These are phyloP conservation scores for Ustilago tritici DNA, from an alignment of 1,284 basidiomycete species.

Conservation along the genomic window DNA sequence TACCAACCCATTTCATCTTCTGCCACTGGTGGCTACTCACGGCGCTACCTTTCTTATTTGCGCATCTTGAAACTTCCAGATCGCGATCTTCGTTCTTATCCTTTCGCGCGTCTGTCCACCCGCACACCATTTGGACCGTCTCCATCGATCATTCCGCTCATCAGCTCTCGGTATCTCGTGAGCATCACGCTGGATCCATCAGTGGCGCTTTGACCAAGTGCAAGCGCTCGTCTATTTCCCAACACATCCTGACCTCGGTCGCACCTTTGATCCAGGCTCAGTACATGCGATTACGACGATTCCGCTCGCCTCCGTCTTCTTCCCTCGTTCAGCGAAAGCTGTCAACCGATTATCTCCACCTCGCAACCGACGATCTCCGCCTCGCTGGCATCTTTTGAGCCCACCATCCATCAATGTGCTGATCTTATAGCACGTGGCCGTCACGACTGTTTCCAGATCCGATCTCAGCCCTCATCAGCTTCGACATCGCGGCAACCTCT, in stretches of 20 bases:
- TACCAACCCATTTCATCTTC: conserved; percentile 2
- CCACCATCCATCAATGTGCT: conserved; percentile 7
- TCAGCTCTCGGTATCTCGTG: background rate
- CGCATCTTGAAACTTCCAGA: background rate
- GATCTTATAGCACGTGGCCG: conserved; percentile 7
- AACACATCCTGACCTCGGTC: background rate
- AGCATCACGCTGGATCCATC: background rate
- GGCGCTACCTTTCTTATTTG: conserved; percentile 5
- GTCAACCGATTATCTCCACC: background rate
- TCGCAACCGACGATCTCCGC: background rate
- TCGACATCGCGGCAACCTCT: background rate
- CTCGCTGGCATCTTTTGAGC: background rate
- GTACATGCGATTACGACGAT: background rate
- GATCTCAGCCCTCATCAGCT: conserved; percentile 3
- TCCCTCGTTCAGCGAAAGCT: background rate
- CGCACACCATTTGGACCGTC: background rate
- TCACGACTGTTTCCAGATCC: background rate
- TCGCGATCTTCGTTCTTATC: background rate
- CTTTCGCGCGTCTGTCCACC: background rate
- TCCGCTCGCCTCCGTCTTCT: background rate
- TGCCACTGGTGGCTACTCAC: conserved; percentile 14
- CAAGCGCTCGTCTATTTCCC: background rate
- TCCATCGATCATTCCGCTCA: background rate
- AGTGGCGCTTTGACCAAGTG: background rate
- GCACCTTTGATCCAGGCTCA: background rate